Percentiles rank a stretch among this genome's conserved stretches.
These are phyloP conservation scores for Candida anutae DNA, from an alignment of 1,139 yeast species.

Conservation along the genomic window DNA sequence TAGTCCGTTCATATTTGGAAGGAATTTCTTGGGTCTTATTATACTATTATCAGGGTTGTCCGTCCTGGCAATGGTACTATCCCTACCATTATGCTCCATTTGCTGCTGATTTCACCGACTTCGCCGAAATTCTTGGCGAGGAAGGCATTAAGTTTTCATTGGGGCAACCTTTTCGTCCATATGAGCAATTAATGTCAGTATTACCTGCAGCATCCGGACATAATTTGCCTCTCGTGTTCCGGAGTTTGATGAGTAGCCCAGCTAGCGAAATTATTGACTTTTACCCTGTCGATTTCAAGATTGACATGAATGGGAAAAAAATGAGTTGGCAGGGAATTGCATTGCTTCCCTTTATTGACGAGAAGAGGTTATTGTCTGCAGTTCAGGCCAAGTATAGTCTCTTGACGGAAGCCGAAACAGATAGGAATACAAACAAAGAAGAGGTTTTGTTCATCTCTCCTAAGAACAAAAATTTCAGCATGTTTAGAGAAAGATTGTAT, in stretches of 20 bases:
- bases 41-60: conserved; percentile 95
- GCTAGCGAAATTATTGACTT: conserved; percentile 84
- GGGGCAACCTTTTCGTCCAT: conserved; percentile 86
- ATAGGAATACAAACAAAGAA: conserved; percentile 59
- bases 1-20: conserved; percentile 74
- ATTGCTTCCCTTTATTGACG: conserved; percentile 84
- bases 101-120: conserved; percentile 73
- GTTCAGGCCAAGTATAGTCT: conserved; percentile 59
- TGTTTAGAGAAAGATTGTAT: conserved; percentile 27
- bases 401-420: conserved; percentile 60
- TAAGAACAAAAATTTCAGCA: conserved; percentile 40
- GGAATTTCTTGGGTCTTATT: conserved; percentile 93
- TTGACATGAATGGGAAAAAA: conserved; percentile 93
- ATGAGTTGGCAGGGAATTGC: conserved; percentile 97
- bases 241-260: conserved; percentile 74
- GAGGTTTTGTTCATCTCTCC: conserved; percentile 57
- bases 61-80: conserved; percentile 97
- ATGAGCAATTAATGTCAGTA: conserved; percentile 95
- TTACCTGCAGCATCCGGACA: conserved; percentile 96
- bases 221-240: conserved; percentile 75
- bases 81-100: conserved; percentile 98
- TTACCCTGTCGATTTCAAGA: conserved; percentile 81
- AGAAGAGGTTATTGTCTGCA: conserved; percentile 55
- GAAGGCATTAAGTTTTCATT: conserved; percentile 54
- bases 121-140: conserved; percentile 38